These are phyloP conservation scores for Fraxinus latifolia DNA, from an alignment of 305 asterid species.

Conservation along the genomic window DNA sequence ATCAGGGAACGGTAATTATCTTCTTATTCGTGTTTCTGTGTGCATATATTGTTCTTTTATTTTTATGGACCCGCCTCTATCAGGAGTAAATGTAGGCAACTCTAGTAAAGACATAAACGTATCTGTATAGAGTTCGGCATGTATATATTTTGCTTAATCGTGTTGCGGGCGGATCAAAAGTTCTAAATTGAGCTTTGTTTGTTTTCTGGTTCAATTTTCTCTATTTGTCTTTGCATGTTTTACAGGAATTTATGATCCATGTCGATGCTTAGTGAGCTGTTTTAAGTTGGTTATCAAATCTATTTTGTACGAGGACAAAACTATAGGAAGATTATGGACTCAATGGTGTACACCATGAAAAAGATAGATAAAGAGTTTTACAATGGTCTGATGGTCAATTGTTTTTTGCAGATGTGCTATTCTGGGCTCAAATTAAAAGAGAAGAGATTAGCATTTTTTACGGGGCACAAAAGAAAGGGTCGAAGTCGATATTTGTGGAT, in stretches of 20 bases:
- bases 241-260: not conserved
- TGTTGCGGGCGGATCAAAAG: not conserved
- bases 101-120: not conserved
- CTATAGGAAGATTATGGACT: not conserved
- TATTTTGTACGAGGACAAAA: not conserved
- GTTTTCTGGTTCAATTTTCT: not conserved
- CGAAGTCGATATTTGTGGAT: conserved; percentile 25
- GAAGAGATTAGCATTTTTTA: conserved; percentile 33
- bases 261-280: not conserved
- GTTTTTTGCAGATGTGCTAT: conserved; percentile 41
- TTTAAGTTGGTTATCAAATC: not conserved
- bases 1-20: not conserved
- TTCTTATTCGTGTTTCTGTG: not conserved
- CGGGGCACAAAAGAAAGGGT: conserved; percentile 29
- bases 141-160: not conserved
- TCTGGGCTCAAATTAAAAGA: conserved; percentile 40
- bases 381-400: conserved; percentile 15
- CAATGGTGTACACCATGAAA: not conserved
- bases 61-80: not conserved
- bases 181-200: not conserved
- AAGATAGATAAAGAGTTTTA: not conserved
- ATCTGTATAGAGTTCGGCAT: not conserved
- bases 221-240: not conserved
- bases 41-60: not conserved
- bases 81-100: not conserved